A percentile compares a stretch with the other conserved stretches of the same genome.
Evolutionary conservation across 2,329 filamentous ascomycete genomes (phyloP).

Genomic region (Alternaria infectoria): DNA sequence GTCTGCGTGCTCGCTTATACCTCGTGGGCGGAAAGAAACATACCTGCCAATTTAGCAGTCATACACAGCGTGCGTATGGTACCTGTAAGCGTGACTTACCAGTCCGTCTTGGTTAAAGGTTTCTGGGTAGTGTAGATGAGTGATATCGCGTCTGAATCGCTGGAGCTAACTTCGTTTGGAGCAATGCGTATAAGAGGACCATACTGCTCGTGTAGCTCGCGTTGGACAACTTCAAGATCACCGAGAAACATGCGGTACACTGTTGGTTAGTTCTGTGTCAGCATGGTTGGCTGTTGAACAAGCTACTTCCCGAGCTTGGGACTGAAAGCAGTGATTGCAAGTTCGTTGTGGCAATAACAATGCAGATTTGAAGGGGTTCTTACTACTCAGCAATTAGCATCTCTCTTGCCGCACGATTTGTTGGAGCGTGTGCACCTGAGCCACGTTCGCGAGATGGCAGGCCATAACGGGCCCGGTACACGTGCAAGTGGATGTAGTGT

Average conservation of each 20-base stretch:
- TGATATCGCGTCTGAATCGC: conserved; percentile 14
- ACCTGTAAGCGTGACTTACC: conserved; percentile 2
- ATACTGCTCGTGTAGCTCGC: conserved; percentile 12
- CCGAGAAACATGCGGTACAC: conserved; percentile 8
- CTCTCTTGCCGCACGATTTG: neutral
- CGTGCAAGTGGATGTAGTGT: conserved; percentile 13
- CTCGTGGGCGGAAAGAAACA: conserved; percentile 7
- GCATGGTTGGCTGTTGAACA: neutral
- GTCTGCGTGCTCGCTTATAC: conserved; percentile 28
- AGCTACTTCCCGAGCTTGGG: neutral
- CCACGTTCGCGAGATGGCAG: conserved; percentile 8
- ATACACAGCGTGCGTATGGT: neutral
- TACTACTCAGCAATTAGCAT: conserved; percentile 1
- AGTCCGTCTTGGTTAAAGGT: conserved; percentile 15
- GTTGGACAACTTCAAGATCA: conserved; percentile 12
- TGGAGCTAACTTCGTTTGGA: conserved; percentile 25
- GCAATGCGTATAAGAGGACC: conserved; percentile 21
- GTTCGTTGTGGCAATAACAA: neutral
- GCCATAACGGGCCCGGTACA: conserved; percentile 12
- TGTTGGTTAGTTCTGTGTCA: neutral
- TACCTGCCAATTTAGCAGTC: conserved; percentile 12
- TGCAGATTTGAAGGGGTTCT: neutral
- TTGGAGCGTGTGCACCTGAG: neutral
- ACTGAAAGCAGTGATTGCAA: neutral
- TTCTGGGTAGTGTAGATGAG: conserved; percentile 22